phyloP scores from a whole-genome alignment of 768 basidiomycete genomes.

The Phylloporus rhodoxanthus region DNA sequence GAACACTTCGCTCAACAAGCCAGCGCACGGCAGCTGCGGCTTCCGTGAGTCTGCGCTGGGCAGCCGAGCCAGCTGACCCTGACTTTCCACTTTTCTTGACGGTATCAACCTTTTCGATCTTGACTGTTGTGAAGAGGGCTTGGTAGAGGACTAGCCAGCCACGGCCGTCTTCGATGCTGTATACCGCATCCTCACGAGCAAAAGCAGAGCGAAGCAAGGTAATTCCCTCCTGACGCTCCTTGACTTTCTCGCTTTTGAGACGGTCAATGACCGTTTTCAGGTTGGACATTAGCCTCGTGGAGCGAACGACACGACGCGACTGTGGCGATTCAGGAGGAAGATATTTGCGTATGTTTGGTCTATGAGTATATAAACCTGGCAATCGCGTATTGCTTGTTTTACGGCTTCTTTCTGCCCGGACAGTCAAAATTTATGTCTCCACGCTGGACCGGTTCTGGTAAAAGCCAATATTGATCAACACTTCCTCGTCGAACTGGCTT shows the following conservation, averaged over 20 bases:
- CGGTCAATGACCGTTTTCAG: constrained; percentile 45
- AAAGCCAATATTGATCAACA: constrained; percentile 56
- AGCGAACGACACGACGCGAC: constrained; percentile 11
- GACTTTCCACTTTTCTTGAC: constrained; percentile 39
- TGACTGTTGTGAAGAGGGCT: constrained; percentile 62
- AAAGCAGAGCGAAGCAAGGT: constrained; percentile 47
- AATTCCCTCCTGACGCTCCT: constrained; percentile 64
- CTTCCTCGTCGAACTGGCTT: constrained; percentile 50
- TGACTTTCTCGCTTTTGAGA: constrained; percentile 59
- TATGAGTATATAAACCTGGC: constrained; percentile 19
- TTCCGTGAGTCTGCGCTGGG: constrained; percentile 57
- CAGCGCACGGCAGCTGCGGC: constrained; percentile 64
- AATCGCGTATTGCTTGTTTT: not conserved
- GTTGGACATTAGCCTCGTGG: constrained; percentile 33
- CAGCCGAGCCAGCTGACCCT: constrained; percentile 39
- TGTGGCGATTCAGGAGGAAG: constrained; percentile 7
- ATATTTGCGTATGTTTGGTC: constrained; percentile 29
- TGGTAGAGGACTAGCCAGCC: constrained; percentile 68
- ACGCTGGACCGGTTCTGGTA: constrained; percentile 81
- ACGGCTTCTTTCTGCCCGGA: constrained; percentile 75
- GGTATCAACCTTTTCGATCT: constrained; percentile 50
- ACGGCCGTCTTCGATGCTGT: constrained; percentile 32
- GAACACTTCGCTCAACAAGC: constrained; percentile 60
- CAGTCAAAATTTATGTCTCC: constrained; percentile 47
- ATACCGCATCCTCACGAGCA: constrained; percentile 41